phyloP scores from a whole-genome alignment of 345 rosid genomes.

The Geranium brycei region DNA sequence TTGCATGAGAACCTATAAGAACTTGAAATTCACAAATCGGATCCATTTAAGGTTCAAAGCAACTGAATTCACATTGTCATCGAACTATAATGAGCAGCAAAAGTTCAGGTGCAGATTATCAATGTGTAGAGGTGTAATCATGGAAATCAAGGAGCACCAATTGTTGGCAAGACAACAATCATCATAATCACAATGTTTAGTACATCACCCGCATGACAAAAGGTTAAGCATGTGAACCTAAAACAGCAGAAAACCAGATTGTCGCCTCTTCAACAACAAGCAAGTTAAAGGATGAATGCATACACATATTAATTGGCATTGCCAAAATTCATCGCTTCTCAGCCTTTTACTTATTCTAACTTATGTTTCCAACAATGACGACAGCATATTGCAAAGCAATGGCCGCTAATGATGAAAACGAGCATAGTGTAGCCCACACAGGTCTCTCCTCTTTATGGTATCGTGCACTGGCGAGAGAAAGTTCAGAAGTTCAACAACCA shows the following conservation, averaged over 20 bases:
- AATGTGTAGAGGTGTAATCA: neutral
- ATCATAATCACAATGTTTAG: neutral
- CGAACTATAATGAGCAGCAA: neutral
- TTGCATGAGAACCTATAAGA: neutral
- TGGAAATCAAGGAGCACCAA: neutral
- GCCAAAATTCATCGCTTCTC: too few relatives aligned
- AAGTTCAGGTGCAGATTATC: neutral
- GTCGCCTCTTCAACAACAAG: too few relatives aligned
- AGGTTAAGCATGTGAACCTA: neutral
- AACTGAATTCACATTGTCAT: neutral
- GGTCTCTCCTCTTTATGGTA: too few relatives aligned
- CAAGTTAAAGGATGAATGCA: too few relatives aligned
- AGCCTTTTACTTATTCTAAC: too few relatives aligned
- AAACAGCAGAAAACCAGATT: too few relatives aligned
- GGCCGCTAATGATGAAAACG: too few relatives aligned
- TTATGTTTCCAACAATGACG: too few relatives aligned
- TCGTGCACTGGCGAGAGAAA: neutral
- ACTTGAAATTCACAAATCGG: neutral
- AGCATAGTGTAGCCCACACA: too few relatives aligned
- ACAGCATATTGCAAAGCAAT: too few relatives aligned
- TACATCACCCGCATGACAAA: neutral
- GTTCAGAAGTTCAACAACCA: neutral
- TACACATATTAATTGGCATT: too few relatives aligned
- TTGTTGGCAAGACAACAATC: neutral
- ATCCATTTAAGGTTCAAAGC: constrained; percentile 5